Evolutionary conservation across 805 yeast genomes (phyloP).

Genomic region (Metschnikowia borealis): DNA sequence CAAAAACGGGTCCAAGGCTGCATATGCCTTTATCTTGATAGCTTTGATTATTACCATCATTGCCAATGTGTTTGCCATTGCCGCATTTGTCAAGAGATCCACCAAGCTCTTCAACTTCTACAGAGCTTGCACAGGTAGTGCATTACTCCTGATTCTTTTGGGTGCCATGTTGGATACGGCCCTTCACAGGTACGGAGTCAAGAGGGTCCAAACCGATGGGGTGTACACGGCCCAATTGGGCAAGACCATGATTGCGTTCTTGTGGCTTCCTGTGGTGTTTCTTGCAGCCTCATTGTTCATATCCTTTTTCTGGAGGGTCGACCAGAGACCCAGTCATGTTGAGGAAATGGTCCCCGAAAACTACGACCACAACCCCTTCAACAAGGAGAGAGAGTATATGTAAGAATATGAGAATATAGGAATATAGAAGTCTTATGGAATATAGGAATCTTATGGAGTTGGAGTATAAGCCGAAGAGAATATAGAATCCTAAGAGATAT

Average conservation of each 20-base stretch:
- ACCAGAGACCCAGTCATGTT: neutral
- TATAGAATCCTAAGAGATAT: no score
- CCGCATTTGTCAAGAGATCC: constrained; percentile 6
- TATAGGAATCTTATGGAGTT: no score
- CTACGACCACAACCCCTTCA: constrained; percentile 6
- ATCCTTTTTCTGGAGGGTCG: constrained; percentile 4
- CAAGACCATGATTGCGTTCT: constrained; percentile 10
- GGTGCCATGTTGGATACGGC: constrained; percentile 10
- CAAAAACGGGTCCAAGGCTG: constrained; percentile 10
- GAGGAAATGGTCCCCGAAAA: neutral
- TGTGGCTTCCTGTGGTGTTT: constrained; percentile 10
- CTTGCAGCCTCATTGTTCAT: constrained; percentile 5
- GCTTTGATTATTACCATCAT: constrained; percentile 6
- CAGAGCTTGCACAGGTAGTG: constrained; percentile 5
- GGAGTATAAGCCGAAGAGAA: no score
- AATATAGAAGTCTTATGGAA: no score
- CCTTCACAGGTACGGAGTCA: constrained; percentile 8
- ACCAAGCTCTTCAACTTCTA: constrained; percentile 2
- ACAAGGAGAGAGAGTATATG: constrained; percentile 4
- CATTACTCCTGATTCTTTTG: constrained; percentile 7
- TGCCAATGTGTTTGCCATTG: constrained; percentile 5
- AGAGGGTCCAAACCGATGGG: constrained; percentile 7
- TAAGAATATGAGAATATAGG: neutral
- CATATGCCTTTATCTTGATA: constrained; percentile 7
- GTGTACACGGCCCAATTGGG: constrained; percentile 10